Base-by-base conservation (phyloP, 2,329 filamentous ascomycete genomes). In the Neoscytalidium dimidiatum region DNA sequence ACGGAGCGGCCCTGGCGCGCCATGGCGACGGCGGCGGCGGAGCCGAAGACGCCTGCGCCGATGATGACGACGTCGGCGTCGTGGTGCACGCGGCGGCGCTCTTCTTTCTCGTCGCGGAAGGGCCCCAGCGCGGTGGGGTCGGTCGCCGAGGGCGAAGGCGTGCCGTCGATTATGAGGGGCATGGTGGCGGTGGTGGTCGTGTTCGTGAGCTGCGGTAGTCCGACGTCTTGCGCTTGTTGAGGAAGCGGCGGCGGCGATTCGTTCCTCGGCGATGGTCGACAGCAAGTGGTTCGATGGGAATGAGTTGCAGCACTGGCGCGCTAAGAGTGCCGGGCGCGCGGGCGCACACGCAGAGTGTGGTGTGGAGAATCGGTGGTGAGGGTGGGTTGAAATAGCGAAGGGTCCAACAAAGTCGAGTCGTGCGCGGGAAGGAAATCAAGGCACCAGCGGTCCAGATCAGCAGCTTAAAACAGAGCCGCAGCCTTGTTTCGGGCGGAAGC, bases 1-100 rank as follows among this genome's bases (percentile, higher is more conserved):
- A 99, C 94, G 76, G 91, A 96, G 68, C 95, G 88, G 62, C 93
- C 94, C 80, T 98, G 95, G 71, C 91, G 89, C 66, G 91, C 94
- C 51, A 98, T 85, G 23, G 94, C 88, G 68, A 89, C 91, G 19
- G 95, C 94, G 23, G 93, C 83, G 21, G 94, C 92, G 77, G 92
- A 96, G 44, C 95, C 95, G 68, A 97, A 87, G 66, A 98, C 85
- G 64, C 95, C 95, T 2, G 92, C 95, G 69, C 95, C 95, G 41
- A 99, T 90, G 61, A 99, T 90, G 46, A 98, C 91, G 38, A 97
- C 88, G 73, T 99, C 95, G 68, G 85, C 86, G 71, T 88, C 85
- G 71, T 89, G 86, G 77, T 88, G 84, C 44, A 82, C 72, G 49
- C 75, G 75, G 70, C 86, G 77, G 68, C 85, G 80, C 23, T 48